These are phyloP conservation scores for Colletotrichum sp. DNA, from an alignment of 2,329 filamentous ascomycete species.

Conservation along the genomic window DNA sequence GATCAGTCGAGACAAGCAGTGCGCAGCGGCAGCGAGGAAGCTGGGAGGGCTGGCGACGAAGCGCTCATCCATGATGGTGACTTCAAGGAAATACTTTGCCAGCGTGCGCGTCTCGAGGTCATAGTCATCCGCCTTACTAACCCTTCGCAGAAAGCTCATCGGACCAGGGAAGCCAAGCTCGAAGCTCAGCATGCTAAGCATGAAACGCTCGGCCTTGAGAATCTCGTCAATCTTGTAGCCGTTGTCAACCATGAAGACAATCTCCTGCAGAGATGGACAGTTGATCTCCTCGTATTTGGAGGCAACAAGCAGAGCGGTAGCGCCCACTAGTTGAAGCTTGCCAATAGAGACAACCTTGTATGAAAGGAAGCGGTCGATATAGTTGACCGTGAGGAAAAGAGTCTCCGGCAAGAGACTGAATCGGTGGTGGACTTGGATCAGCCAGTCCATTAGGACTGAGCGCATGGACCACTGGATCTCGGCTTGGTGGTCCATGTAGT, in stretches of 20 bases:
- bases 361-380: constrained; percentile 95
- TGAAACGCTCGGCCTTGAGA: constrained; percentile 95
- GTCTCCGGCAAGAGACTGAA: constrained; percentile 94
- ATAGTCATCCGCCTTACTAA: constrained; percentile 98
- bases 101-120: constrained; percentile 93
- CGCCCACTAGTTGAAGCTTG: constrained; percentile 94
- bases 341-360: constrained; percentile 93
- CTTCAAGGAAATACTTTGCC: constrained; percentile 96
- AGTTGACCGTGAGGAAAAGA: constrained; percentile 93
- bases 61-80: constrained; percentile 97
- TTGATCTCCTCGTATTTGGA: constrained; percentile 99
- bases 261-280: constrained; percentile 92
- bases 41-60: constrained; percentile 92
- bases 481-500: constrained; percentile 97
- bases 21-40: constrained; percentile 88
- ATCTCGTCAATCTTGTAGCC: constrained; percentile 92
- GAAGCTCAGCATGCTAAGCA: constrained; percentile 95
- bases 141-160: constrained; percentile 95
- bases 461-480: constrained; percentile 99
- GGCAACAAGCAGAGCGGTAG: constrained; percentile 93
- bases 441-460: constrained; percentile 95
- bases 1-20: constrained; percentile 89
- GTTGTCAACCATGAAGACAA: constrained; percentile 97
- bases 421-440: constrained; percentile 92
- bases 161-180: constrained; percentile 98